These are phyloP conservation scores for Coelastrella sp. DNA, from an alignment of 139 green algal genomes.

Conservation along the genomic window DNA sequence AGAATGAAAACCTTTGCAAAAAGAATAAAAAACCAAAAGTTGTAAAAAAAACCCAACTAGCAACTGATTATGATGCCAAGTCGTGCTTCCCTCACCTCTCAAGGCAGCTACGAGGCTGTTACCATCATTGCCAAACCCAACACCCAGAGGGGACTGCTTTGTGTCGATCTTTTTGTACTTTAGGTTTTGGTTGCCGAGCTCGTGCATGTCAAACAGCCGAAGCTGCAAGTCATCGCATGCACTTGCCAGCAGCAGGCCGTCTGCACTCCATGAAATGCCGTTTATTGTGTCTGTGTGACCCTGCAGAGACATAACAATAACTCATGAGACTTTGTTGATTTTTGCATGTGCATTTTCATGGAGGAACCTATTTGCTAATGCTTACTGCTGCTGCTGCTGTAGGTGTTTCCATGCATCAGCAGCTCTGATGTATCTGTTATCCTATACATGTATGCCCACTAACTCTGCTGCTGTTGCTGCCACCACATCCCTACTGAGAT, in stretches of 20 bases:
- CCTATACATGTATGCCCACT: no score
- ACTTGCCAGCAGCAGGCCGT: slow-evolving; percentile 55
- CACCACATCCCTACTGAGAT: no score
- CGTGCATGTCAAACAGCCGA: slow-evolving; percentile 36
- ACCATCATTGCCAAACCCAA: slow-evolving; percentile 27
- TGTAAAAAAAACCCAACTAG: no score
- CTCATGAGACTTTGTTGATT: background rate
- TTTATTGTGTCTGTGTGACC: slow-evolving; percentile 61
- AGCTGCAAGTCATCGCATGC: slow-evolving; percentile 60
- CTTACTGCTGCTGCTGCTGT: background rate
- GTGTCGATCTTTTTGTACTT: slow-evolving; percentile 33
- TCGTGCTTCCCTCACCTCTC: slow-evolving; percentile 34
- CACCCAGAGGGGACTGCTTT: slow-evolving; percentile 4
- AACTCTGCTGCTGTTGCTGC: no score
- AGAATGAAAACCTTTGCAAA: no score
- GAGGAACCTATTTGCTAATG: background rate
- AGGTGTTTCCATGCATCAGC: background rate
- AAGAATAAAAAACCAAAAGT: no score
- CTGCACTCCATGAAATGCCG: slow-evolving; percentile 50
- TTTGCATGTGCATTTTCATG: background rate
- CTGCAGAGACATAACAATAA: background rate
- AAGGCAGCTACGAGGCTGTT: slow-evolving; percentile 48
- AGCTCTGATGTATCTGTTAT: no score
- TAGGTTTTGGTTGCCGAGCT: slow-evolving; percentile 11
- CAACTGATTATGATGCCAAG: background rate